Evolutionary conservation across 306 rosid genomes (phyloP).

Genomic region (Cicer cuneatum): DNA sequence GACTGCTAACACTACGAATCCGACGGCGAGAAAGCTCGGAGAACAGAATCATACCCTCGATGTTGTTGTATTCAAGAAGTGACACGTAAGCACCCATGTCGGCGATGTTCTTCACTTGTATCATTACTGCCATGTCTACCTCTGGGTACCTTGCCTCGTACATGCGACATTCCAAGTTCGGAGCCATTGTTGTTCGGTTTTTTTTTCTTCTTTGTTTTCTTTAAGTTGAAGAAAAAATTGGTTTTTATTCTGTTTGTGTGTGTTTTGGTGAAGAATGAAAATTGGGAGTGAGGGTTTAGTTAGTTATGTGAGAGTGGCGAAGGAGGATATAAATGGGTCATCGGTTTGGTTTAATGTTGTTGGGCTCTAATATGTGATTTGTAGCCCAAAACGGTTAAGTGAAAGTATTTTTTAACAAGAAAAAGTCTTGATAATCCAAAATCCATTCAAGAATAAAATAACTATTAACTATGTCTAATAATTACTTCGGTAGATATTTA

Average conservation of each 20-base stretch:
- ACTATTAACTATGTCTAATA: too few relatives aligned
- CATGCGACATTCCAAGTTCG: constrained; percentile 92
- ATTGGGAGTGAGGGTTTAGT: background rate
- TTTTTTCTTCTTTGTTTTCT: background rate
- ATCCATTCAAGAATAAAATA: too few relatives aligned
- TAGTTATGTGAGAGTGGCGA: background rate
- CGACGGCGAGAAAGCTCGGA: constrained; percentile 99
- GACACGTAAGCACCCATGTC: constrained; percentile 99
- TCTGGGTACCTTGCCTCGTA: constrained; percentile 92
- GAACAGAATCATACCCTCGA: constrained; percentile 96
- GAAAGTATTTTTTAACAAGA: too few relatives aligned
- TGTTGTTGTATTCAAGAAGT: constrained; percentile 91
- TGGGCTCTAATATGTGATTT: background rate
- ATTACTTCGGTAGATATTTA: too few relatives aligned
- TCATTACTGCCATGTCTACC: constrained; percentile 98
- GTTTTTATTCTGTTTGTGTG: background rate
- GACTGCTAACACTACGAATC: constrained; percentile 88
- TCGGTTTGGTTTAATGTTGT: background rate
- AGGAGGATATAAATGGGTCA: background rate
- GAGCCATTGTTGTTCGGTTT: constrained; percentile 23
- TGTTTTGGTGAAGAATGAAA: background rate
- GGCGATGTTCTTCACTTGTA: constrained; percentile 95
- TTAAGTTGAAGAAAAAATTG: background rate
- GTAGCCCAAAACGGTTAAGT: background rate
- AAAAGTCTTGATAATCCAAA: too few relatives aligned